Base-by-base conservation (phyloP, 148 eudicot genomes). In the Suaeda aralocaspica region DNA sequence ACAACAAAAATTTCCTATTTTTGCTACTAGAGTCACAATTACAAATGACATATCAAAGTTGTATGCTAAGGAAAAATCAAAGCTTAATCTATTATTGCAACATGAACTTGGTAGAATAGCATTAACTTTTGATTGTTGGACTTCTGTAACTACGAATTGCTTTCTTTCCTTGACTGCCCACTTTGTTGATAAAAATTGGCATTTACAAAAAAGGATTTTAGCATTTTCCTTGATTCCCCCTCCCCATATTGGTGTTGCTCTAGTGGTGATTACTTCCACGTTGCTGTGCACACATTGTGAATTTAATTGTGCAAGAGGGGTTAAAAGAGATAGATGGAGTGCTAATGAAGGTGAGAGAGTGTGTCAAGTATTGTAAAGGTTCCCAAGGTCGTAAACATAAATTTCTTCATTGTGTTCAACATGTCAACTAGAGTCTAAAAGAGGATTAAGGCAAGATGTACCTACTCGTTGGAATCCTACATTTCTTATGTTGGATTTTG, bases 281-380 rank as follows among this genome's bases (percentile, higher is more conserved):
- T 3, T 71, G 57, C 46, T 71, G n/a, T 48, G 66, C 50, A 16
- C 36, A 68, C 6, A 68, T 39, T 1, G 26, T 68, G 1, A 66
- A 66, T 30, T 66, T 66, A 41, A 48, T 48, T 26, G 69, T 59
- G 9, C 66, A 68, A 31, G 8, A 36, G 8, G n/a, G 49, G 6
- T 45, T 45, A 10, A 45, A 45, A 45, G 49, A 45, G 11, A 4
- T 45, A 8, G 49, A 45, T 45, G 49, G 11, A 45, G 6, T 14
- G 1, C 6, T 45, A 8, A 1, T 4, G 6, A 45, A 45, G 1
- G 49, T 72, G 0, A 64, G 70, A 9, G 31, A 64, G 4, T 36
- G 63, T 72, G 44, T 72, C 19, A 72, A 72, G 63, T 64, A 53
- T 64, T 36, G 12, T 21, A 72, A 55, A 14, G 44, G 76, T 41